A percentile compares a stretch with the other conserved stretches of the same genome.
Conservation (phyloP, 371 early-diverging fungal genomes). For the Rhizopus sp. region DNA sequence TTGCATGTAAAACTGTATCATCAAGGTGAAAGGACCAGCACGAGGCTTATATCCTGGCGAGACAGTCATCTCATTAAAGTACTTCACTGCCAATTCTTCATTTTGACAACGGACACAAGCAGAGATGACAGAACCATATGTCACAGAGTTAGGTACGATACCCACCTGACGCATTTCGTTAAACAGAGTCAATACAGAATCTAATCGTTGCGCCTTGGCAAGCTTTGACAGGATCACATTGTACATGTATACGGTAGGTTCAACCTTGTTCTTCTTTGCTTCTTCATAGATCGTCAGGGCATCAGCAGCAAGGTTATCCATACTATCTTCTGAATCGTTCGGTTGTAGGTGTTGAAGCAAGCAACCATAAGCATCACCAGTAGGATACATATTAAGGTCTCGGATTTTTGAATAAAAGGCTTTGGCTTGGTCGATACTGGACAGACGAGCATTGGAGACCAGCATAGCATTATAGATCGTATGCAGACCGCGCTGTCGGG, state of each 20-base stretch:
- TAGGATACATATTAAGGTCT: slow-evolving; percentile 27
- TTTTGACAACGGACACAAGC: slow-evolving; percentile 59
- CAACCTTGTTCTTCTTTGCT: slow-evolving; percentile 54
- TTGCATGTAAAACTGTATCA: slow-evolving; percentile 68
- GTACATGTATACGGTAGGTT: slow-evolving; percentile 61
- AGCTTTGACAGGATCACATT: slow-evolving; percentile 66
- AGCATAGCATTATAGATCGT: slow-evolving; percentile 55
- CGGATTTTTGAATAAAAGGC: slow-evolving; percentile 53
- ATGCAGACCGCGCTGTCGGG: slow-evolving; percentile 20
- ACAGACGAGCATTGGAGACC: slow-evolving; percentile 51
- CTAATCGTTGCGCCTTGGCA: slow-evolving; percentile 58
- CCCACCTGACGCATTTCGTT: slow-evolving; percentile 56
- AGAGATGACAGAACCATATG: slow-evolving; percentile 63
- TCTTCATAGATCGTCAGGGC: slow-evolving; percentile 60
- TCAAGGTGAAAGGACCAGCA: slow-evolving; percentile 59
- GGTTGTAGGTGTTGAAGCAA: slow-evolving; percentile 21
- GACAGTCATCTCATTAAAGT: slow-evolving; percentile 55
- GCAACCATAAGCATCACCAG: slow-evolving; percentile 53
- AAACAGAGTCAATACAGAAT: slow-evolving; percentile 49
- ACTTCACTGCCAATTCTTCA: slow-evolving; percentile 50
- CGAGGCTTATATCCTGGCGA: slow-evolving; percentile 62
- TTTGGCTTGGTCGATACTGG: slow-evolving; percentile 44
- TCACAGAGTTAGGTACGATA: slow-evolving; percentile 59
- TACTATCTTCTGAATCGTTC: slow-evolving; percentile 24
- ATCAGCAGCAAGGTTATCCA: slow-evolving; percentile 48